Base-by-base conservation (phyloP, 192 early-diverging fungal genomes). In the Martensiomyces pterosporus region DNA sequence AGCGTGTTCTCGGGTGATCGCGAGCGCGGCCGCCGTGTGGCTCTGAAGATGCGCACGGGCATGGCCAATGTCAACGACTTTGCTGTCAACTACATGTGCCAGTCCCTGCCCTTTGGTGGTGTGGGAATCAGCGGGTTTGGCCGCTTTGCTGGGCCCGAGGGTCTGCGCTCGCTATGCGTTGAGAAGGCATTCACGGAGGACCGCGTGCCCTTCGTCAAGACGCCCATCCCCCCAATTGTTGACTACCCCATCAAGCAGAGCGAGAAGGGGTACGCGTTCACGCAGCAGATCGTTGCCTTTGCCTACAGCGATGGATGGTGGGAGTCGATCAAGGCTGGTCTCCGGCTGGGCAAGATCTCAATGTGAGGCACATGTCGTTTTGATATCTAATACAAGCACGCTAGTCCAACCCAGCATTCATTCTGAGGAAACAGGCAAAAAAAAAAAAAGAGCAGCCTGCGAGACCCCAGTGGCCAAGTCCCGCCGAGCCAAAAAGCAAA, bases 41-140 rank as follows among this genome's bases (percentile, higher is more conserved):
- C 80, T n/a, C 60, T 77, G 17, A 60, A 56, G 13, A 60, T 92
- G 37, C 80, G 80, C 49, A 76, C 79, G 0, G 91, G 91, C 13
- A 89, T 89, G 86, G 63, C 79, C 39, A 93, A 93, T 39, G 67
- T 92, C 49, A 93, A 93, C 60, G 91, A 91, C 55, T 93, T 89
- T 54, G 91, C 78, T 14, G 83, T 85, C 50, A 89, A 84, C 43
- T 93, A 92, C 46, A 75, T 93, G 4, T 88, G 87, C 64, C 87
- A 91, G 56, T 74, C 81, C 2, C 52, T 91, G 44, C 88, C 88
- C 2, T 91, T 91, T 76, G 88, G 88, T 41, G 88, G 88, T 46
- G 83, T 91, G 7, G 85, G 85, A 14, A 83, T 77, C 25, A 85
- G 82, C 44, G 88, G 88, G 0, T 87, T 86, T 64, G 88, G 86